phyloP scores from a whole-genome alignment of 805 yeast species.

The Metschnikowia hibisci region DNA sequence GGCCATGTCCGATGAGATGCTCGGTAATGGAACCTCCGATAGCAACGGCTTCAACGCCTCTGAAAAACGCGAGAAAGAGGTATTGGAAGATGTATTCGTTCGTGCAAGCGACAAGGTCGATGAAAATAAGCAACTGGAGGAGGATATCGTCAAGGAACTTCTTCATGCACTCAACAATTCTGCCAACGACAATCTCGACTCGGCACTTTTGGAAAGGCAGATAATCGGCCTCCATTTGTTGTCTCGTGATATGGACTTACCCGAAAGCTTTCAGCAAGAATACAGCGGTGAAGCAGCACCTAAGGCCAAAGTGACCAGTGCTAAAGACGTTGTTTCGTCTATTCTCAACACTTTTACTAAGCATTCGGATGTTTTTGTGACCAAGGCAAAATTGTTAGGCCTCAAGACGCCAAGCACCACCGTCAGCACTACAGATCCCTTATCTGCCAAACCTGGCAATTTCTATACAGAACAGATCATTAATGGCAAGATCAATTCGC shows the following conservation, averaged over 20 bases:
- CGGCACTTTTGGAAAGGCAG: constrained; percentile 48
- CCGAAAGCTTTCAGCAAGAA: constrained; percentile 44
- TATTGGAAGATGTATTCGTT: constrained; percentile 29
- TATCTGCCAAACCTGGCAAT: constrained; percentile 46
- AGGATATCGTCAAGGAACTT: constrained; percentile 20
- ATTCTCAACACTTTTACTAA: constrained; percentile 8
- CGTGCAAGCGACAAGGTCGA: constrained; percentile 27
- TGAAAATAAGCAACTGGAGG: constrained; percentile 20
- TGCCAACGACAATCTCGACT: constrained; percentile 15
- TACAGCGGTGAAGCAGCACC: constrained; percentile 19
- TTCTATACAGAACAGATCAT: constrained; percentile 50
- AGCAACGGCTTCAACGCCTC: neutral
- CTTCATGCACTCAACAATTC: constrained; percentile 12
- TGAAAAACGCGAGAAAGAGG: constrained; percentile 18
- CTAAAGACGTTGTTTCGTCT: constrained; percentile 14
- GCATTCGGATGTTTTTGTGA: constrained; percentile 11
- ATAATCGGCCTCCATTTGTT: constrained; percentile 60
- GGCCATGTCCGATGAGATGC: neutral
- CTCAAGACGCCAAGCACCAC: constrained; percentile 24
- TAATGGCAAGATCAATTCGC: constrained; percentile 48
- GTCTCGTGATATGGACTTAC: constrained; percentile 63
- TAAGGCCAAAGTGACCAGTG: constrained; percentile 1
- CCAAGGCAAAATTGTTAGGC: constrained; percentile 42
- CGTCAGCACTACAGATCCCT: constrained; percentile 26
- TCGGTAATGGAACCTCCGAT: neutral